Evolutionary conservation across 2,329 filamentous ascomycete species (phyloP), one percentile per base, ranked within the genome.

Genomic region (Nectriaceae sp.): DNA sequence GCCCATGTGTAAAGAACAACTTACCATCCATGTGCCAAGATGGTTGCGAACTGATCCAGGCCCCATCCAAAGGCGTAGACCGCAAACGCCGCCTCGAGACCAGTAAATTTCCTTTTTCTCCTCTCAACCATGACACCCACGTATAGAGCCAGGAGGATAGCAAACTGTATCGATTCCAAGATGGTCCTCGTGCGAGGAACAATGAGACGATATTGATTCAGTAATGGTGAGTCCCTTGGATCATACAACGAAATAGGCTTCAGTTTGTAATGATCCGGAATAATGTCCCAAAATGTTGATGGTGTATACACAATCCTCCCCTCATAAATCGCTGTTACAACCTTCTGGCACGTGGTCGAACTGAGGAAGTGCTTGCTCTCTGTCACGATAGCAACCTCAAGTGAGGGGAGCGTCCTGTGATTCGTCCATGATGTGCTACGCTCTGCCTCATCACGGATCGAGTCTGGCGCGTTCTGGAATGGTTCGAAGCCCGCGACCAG

Each of bases 201-300:
- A 54, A 91, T 87, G 6, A 95, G 78, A 2, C 90, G 87, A 63
- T 94, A 94, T 65, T 95, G 90, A 61, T 95, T 93, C 19, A 95
- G 76, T 21, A 92, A 65, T 1, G 88, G 88, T 4, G 87, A 88
- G 54, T 85, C 82, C 15, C 87, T 75, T 2, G 89, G 90, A 61
- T 92, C 85, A 66, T 94, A 94, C 0, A 94, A 73, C 6, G 87
- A 85, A 46, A 94, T 92, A 2, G 88, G 88, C 57, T 88, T 88
- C 61, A 87, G 81, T 70, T 94, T 94, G 75, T 94, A 95, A 59
- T 88, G 84, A 65, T 94, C 90, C 1, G 90, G 89, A 40, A 95
- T 83, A 49, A 95, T 87, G 66, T 94, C 88, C 66, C 93, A 83
- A 65, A 90, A 91, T 0, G 85, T 84, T 0, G 85, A 89, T 0